Evolutionary conservation across 2,329 filamentous ascomycete genomes (phyloP).

Genomic region (Fusarium tjaetaba): DNA sequence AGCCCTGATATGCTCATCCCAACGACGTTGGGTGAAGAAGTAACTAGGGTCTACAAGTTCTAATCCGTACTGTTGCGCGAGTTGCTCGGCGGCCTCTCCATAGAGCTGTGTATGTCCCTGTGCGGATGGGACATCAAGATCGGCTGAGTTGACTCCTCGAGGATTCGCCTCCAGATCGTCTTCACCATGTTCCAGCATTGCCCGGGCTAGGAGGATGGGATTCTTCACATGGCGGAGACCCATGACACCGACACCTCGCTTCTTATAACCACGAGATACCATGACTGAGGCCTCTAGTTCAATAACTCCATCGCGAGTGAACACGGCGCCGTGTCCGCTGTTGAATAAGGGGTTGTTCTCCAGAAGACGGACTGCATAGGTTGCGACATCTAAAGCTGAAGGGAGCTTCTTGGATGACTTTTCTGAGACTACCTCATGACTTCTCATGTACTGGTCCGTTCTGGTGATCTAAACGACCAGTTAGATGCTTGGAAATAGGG

Average conservation of each 20-base stretch:
- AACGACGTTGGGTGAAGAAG: conserved; percentile 81
- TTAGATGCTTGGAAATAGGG: background rate
- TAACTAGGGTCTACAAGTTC: conserved; percentile 75
- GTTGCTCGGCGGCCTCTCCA: conserved; percentile 72
- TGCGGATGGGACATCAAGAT: conserved; percentile 62
- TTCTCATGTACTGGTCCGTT: conserved; percentile 58
- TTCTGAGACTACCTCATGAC: background rate
- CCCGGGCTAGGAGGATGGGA: conserved; percentile 77
- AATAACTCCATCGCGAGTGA: conserved; percentile 82
- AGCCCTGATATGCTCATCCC: conserved; percentile 79
- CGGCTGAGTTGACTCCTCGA: background rate
- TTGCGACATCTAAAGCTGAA: conserved; percentile 77
- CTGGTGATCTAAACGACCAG: conserved; percentile 49
- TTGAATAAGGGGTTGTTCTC: conserved; percentile 89
- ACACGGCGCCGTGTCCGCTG: conserved; percentile 84
- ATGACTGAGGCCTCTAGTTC: conserved; percentile 90
- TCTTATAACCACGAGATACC: conserved; percentile 77
- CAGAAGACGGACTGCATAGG: conserved; percentile 77
- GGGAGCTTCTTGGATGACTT: conserved; percentile 45
- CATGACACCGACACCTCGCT: conserved; percentile 82
- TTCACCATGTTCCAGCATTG: conserved; percentile 75
- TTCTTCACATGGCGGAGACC: conserved; percentile 79
- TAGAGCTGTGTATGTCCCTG: conserved; percentile 77
- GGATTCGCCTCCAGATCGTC: conserved; percentile 60
- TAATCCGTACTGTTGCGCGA: conserved; percentile 75